Evolutionary conservation across 2,329 filamentous ascomycete genomes (phyloP), one percentile per base, ranked within the genome.

Genomic region (Fusarium tjaetaba): DNA sequence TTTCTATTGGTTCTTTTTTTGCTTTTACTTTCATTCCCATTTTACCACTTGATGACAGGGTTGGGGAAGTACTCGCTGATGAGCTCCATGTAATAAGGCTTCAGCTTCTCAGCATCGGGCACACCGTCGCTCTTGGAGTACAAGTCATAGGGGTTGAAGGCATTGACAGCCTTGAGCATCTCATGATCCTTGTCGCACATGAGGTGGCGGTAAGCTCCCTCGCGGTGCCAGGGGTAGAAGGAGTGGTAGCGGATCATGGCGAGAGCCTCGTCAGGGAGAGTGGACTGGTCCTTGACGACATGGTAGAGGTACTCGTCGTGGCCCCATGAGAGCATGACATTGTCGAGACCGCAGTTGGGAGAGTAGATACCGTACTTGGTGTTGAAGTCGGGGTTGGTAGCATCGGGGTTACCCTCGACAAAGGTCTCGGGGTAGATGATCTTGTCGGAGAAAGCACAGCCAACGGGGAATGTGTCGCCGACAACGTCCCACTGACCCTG

Each of bases 221-320:
- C 91, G 70, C 88, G 90, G 84, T 97, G 95, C 95, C 94, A 97
- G 22, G 95, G 92, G 84, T 97, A 97, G 84, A 97, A 97, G 11
- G 91, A 94, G 84, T 97, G 95, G 84, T 97, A 97, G 63, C 95
- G 88, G 81, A 97, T 96, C 94, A 97, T 97, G 69, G 94, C 95
- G 16, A 97, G 88, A 1, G 92, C 93, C 87, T 97, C 94, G 52
- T 88, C 87, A 1, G 95, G 95, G 48, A 97, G 87, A 1, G 86
- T 92, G 55, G 89, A 92, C 86, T 97, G 94, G 72, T 93, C 92
- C 86, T 94, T 95, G 83, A 93, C 90, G 70, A 97, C 91, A 79
- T 94, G 91, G 86, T 97, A 97, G 52, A 96, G 86, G 83, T 95
- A 95, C 85, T 96, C 93, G 80, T 96, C 93, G 81, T 96, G 93